Evolutionary conservation across 306 rosid species (phyloP), one percentile per base, ranked within the genome.

Genomic region (Glycine soja): DNA sequence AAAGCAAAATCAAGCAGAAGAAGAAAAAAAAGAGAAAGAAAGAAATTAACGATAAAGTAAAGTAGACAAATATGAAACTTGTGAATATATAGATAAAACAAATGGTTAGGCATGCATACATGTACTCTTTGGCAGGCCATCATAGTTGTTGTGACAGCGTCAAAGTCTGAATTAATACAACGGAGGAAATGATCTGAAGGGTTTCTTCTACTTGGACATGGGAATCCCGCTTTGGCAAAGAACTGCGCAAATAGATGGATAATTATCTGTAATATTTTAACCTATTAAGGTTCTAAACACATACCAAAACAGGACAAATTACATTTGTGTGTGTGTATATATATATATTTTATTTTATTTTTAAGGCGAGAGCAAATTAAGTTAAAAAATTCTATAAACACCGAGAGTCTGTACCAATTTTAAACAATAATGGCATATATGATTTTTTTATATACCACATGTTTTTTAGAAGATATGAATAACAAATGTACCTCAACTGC

Each of bases 181-280:
- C 97, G 93, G 18, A 95, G 95, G 88, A 93, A 93, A 83, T 95
- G 99, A 88, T 95, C 99, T 1, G 98, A 90, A 81, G 99, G 99
- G 79, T 91, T 95, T 89, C 97, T 86, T 86, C 87, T 87, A 80
- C 90, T 90, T 38, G 98, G 97, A 83, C 99, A 95, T 18, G 98
- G 98, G 82, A 95, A 89, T 86, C 95, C 99, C 0, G 94, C 92
- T 82, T 76, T 82, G 64, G 84, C 93, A 85, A 95, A 95, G 90
- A 95, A 93, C 99, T 95, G 93, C 74, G 54, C 0, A 72, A 78
- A 48, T 52, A 47, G 1, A 24, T 53, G n/a, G 54, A 73, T 14
- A 38, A 24, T 34, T 34, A 3, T 16, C 18, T 10, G 50, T 48
- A 12, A 69, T 54, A 13, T 14, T 24, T 72, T 43, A 65, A 52